Conservation (phyloP, 1,284 basidiomycete genomes). For the Pholiota adiposa region DNA sequence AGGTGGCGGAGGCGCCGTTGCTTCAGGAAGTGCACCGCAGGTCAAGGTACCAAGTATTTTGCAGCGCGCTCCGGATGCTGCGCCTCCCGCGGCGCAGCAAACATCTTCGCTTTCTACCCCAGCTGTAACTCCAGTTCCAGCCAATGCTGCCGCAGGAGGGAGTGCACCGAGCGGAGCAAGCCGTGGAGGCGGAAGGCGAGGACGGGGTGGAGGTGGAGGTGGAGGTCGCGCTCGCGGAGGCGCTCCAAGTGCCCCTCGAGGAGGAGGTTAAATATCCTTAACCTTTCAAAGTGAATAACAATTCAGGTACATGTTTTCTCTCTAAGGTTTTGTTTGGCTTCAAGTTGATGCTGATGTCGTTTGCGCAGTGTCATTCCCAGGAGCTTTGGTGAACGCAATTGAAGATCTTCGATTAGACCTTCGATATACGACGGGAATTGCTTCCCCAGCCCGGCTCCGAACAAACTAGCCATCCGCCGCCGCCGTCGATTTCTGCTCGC, state of each 20-base stretch:
- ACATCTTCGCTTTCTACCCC: constrained; percentile 5
- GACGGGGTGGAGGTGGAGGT: constrained; percentile 7
- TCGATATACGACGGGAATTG: neutral
- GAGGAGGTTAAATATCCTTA: constrained; percentile 8
- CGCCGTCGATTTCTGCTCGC: neutral
- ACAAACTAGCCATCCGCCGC: neutral
- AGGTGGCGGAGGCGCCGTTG: constrained; percentile 11
- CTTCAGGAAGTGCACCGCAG: constrained; percentile 3
- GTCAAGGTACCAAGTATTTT: constrained; percentile 36
- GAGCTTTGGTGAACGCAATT: neutral
- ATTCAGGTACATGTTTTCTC: neutral
- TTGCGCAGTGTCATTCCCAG: neutral
- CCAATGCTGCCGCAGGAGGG: constrained; percentile 3
- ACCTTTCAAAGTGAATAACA: neutral
- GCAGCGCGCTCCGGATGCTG: constrained; percentile 36
- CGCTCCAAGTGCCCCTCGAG: constrained; percentile 12
- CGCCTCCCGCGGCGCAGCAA: constrained; percentile 24
- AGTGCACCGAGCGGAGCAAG: neutral
- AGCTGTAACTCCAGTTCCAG: neutral
- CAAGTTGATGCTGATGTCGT: neutral
- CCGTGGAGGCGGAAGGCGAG: constrained; percentile 16
- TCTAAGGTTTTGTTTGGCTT: neutral
- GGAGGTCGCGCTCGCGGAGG: constrained; percentile 11
- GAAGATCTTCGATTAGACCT: neutral
- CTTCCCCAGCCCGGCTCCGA: neutral